Evolutionary conservation across 768 basidiomycete species (phyloP), one percentile per base, ranked within the genome.

Genomic region (Boletus patriciae): DNA sequence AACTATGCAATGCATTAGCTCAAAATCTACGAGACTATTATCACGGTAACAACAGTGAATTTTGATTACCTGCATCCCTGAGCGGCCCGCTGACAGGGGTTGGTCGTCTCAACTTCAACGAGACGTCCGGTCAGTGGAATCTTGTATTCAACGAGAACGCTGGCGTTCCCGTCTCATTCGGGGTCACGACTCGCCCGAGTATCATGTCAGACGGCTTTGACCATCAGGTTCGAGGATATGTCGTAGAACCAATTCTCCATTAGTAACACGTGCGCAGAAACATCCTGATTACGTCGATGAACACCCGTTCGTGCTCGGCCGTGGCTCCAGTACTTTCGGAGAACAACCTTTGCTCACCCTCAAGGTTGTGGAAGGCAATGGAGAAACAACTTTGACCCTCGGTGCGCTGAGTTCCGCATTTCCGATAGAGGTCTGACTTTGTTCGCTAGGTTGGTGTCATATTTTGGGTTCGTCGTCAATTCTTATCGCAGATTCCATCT

Each of bases 311-410:
- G 37, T 33, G 1, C 45, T 54, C 19, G 38, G 18, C 37, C 44
- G 21, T 6, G 15, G 16, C 18, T 6, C 27, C 3, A 43, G 13
- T 15, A 11, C 13, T 33, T 41, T 37, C 19, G 16, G 3, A 23
- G 52, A 40, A 34, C 45, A 54, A 29, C 27, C 52, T 40, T 40
- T 54, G 16, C 27, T 54, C n/a, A 54, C 52, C 19, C 36, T 54
- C 45, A 46, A 46, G 36, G 52, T 54, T 18, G 45, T 54, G 19
- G 52, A 54, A 31, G 45, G 52, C 12, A 47, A 47, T 16, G 52
- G 29, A 21, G 45, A 54, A 46, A 47, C 52, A n/a, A 54, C 52
- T 15, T 4, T 54, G 37, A 54, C 52, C 11, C 37, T 54, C 18
- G 52, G 45, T 54, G 34, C 37, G 41, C 21, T 13, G 19, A 10